A percentile compares a stretch with the other conserved stretches of the same genome.
These are phyloP conservation scores for Musa balbisiana DNA, from an alignment of 202 grass and related monocot genomes.

Conservation along the genomic window DNA sequence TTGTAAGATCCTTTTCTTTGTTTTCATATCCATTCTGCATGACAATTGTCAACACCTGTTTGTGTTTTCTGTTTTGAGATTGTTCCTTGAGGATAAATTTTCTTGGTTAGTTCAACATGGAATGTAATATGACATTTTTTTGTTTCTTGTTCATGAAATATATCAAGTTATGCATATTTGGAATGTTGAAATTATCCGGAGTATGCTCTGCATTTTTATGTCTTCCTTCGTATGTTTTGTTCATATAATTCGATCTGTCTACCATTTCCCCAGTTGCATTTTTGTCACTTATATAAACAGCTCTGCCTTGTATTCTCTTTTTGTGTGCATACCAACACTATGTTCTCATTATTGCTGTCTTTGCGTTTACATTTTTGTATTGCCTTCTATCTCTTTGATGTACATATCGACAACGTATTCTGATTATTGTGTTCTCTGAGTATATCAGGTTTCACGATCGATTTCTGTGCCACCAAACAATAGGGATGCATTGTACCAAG, in stretches of 20 bases:
- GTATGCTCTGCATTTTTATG: background rate
- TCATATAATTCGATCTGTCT: background rate
- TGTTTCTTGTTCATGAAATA: background rate
- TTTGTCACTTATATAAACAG: background rate
- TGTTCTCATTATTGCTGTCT: background rate
- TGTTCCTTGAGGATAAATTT: background rate
- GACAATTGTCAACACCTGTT: background rate
- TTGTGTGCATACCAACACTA: background rate
- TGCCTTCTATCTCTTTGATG: background rate
- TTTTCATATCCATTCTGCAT: background rate
- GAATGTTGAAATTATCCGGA: too few relatives aligned
- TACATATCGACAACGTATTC: background rate
- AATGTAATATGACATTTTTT: background rate
- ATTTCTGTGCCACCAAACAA: slow-evolving; percentile 23
- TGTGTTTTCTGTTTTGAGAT: background rate
- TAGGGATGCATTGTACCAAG: slow-evolving; percentile 32
- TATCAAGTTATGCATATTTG: too few relatives aligned
- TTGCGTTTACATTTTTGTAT: background rate
- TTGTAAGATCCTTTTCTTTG: slow-evolving; percentile 31
- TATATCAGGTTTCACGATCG: slow-evolving; percentile 31
- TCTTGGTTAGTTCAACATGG: too few relatives aligned
- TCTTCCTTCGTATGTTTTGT: background rate
- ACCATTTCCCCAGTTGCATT: background rate
- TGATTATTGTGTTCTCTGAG: background rate
- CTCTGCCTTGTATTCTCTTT: background rate